Conservation (phyloP, 2,329 filamentous ascomycete genomes). For the Pyricularia grisea region DNA sequence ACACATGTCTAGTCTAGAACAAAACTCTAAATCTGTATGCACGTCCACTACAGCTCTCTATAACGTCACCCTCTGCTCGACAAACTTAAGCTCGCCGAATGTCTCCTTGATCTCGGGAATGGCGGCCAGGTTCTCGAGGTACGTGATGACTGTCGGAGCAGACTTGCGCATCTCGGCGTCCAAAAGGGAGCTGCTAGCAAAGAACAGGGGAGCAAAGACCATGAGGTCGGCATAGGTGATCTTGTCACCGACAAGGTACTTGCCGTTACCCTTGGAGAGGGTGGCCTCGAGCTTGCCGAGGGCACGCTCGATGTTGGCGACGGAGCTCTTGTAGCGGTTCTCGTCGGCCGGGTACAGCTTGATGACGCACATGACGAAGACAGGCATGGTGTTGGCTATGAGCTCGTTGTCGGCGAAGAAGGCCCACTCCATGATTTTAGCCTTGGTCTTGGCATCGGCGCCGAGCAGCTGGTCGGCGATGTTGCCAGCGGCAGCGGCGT, state of each 20-base stretch:
- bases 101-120: constrained; percentile 22
- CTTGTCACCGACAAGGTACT: constrained; percentile 26
- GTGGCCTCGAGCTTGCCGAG: constrained; percentile 19
- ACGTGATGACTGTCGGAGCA: constrained; percentile 21
- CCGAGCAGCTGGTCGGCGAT: constrained; percentile 34
- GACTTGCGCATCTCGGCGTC: constrained; percentile 24
- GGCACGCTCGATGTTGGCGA: constrained; percentile 16
- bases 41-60: not conserved
- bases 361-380: constrained; percentile 16
- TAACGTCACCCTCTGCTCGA: constrained; percentile 16
- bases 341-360: constrained; percentile 20
- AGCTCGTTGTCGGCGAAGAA: constrained; percentile 29
- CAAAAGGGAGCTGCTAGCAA: constrained; percentile 17
- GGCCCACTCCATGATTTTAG: constrained; percentile 35
- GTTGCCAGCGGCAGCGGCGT: constrained; percentile 35
- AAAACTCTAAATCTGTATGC: not conserved
- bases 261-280: constrained; percentile 20
- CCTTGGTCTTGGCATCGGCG: constrained; percentile 26
- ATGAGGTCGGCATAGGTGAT: constrained; percentile 28
- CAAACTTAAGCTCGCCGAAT: constrained; percentile 21
- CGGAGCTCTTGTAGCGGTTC: constrained; percentile 12
- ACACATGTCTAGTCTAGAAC: not conserved
- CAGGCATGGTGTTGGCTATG: constrained; percentile 11
- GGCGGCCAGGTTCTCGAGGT: constrained; percentile 19
- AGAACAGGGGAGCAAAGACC: constrained; percentile 18